Evolutionary conservation across 345 rosid species (phyloP).

Genomic region (Eucalyptus shirleyi): DNA sequence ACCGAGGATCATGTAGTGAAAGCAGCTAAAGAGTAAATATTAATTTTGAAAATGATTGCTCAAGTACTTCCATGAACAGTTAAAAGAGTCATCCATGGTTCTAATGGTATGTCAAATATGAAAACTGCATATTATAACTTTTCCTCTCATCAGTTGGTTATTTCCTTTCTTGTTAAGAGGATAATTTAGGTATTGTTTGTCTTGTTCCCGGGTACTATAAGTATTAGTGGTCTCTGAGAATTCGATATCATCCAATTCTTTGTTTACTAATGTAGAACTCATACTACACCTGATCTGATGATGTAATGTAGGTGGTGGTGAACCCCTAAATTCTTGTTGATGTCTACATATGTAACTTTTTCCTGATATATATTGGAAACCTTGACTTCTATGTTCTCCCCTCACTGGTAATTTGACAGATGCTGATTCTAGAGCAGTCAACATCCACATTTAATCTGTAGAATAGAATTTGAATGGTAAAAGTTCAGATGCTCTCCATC

Average conservation of each 20-base stretch:
- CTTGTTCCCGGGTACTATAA: not conserved
- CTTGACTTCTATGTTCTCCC: not conserved
- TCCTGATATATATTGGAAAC: not conserved
- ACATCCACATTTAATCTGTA: not conserved
- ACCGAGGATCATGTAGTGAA: not conserved
- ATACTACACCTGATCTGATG: not conserved
- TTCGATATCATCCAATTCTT: not conserved
- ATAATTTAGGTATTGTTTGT: not conserved
- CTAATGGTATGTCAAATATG: not conserved
- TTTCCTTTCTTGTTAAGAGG: not conserved
- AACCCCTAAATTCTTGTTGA: not conserved
- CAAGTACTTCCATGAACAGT: not conserved
- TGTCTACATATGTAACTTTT: not conserved
- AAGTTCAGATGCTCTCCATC: not conserved
- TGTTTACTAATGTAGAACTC: not conserved
- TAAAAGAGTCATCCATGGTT: not conserved
- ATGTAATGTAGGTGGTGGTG: not conserved
- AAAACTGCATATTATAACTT: not conserved
- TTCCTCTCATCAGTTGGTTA: not conserved
- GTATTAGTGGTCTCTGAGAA: not conserved
- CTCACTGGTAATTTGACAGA: not conserved
- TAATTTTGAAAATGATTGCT: not conserved
- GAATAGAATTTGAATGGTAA: not conserved
- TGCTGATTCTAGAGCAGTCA: not conserved
- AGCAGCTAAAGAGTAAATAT: not conserved